Conservation (phyloP, 805 yeast genomes). For the Ogataea kodamae region DNA sequence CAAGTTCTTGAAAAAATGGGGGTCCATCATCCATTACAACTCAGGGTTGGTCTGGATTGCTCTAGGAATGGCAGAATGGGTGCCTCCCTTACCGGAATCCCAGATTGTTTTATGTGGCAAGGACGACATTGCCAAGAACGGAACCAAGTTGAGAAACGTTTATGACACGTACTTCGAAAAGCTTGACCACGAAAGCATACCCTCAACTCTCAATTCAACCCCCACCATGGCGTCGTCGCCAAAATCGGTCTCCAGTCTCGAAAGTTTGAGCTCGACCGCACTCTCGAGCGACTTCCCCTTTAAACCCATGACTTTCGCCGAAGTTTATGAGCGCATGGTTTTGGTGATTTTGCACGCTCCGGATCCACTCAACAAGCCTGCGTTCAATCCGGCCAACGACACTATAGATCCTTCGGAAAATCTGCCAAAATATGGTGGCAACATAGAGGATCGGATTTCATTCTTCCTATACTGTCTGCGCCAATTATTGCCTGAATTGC, state of each 20-base stretch:
- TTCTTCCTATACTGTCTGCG: slow-evolving; percentile 63
- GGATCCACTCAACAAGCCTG: slow-evolving; percentile 36
- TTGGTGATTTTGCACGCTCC: slow-evolving; percentile 76
- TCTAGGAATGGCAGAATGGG: slow-evolving; percentile 84
- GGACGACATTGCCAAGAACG: slow-evolving; percentile 39
- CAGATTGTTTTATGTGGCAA: slow-evolving; percentile 55
- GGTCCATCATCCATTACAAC: slow-evolving; percentile 70
- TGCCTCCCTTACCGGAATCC: slow-evolving; percentile 58
- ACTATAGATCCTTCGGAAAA: slow-evolving; percentile 16
- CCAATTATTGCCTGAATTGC: slow-evolving; percentile 68
- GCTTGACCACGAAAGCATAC: slow-evolving; percentile 20
- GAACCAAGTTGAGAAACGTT: slow-evolving; percentile 34
- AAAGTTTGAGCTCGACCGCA: slow-evolving; percentile 17
- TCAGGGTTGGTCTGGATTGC: slow-evolving; percentile 87
- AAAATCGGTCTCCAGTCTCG: slow-evolving; percentile 25
- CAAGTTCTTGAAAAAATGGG: slow-evolving; percentile 75
- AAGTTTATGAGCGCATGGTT: slow-evolving; percentile 70
- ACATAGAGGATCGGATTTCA: slow-evolving; percentile 62
- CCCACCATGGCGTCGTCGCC: slow-evolving; percentile 27
- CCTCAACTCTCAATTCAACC: slow-evolving; percentile 24
- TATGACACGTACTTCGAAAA: slow-evolving; percentile 33
- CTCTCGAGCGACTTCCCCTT: slow-evolving; percentile 20
- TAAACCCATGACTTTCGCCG: slow-evolving; percentile 53
- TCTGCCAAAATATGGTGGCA: slow-evolving; percentile 45
- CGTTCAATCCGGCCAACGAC: slow-evolving; percentile 14